Conservation (phyloP, 2,329 filamentous ascomycete species). For the Arthrobotrys sinensis region DNA sequence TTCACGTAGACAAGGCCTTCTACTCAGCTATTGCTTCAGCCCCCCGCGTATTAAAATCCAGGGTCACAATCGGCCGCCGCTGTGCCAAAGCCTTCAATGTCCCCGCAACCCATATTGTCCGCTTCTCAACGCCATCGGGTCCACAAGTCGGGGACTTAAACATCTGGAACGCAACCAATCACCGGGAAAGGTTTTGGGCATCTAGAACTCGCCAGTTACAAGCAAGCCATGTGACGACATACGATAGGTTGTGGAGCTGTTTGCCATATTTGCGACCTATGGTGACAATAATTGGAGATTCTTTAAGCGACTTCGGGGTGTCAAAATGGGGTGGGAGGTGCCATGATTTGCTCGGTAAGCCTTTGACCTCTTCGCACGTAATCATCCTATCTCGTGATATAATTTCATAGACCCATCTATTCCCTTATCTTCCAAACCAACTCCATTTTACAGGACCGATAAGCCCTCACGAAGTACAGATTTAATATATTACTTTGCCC, state of each 20-base stretch:
- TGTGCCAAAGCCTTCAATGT: conserved; percentile 37
- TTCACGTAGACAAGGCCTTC: conserved; percentile 38
- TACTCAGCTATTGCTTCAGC: conserved; percentile 25
- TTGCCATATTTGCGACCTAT: conserved; percentile 83
- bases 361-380: background rate
- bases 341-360: conserved; percentile 80
- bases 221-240: conserved; percentile 79
- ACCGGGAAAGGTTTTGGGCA: conserved; percentile 43
- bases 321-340: conserved; percentile 74
- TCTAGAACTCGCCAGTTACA: conserved; percentile 80
- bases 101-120: conserved; percentile 29
- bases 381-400: background rate
- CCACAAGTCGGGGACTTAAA: conserved; percentile 45
- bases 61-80: conserved; percentile 26
- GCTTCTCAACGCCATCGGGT: conserved; percentile 30
- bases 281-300: conserved; percentile 79
- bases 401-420: background rate
- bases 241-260: conserved; percentile 83
- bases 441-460: too few relatives aligned
- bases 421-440: background rate
- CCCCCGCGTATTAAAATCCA: conserved; percentile 28
- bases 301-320: conserved; percentile 74
- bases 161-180: conserved; percentile 31
- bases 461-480: too few relatives aligned
- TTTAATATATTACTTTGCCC: too few relatives aligned